Conservation (phyloP, 1,284 basidiomycete species). For the Inonotus hispidus region DNA sequence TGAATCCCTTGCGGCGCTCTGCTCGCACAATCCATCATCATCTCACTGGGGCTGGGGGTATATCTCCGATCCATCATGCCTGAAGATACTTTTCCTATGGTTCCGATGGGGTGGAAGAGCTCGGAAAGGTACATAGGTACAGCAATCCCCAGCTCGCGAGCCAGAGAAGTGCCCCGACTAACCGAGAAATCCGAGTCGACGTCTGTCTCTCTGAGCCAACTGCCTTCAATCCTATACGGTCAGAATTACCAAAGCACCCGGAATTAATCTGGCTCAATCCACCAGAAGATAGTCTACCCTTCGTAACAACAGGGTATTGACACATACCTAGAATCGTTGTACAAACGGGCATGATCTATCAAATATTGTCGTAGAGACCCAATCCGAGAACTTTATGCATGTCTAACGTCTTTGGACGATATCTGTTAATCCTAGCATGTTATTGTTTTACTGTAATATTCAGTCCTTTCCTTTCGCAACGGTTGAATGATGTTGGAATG, state of each 20-base stretch:
- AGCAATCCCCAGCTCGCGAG: too few relatives aligned
- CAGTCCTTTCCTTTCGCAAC: too few relatives aligned
- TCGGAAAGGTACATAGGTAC: too few relatives aligned
- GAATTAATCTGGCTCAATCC: background rate
- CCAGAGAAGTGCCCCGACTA: background rate
- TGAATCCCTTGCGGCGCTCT: background rate
- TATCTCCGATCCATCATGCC: background rate
- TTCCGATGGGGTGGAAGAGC: background rate
- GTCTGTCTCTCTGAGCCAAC: background rate
- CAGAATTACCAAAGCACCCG: background rate
- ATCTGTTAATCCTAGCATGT: too few relatives aligned
- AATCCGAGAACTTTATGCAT: too few relatives aligned
- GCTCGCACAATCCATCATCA: background rate
- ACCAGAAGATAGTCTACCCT: too few relatives aligned
- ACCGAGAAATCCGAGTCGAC: background rate
- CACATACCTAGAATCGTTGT: constrained; percentile 29
- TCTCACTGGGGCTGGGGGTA: background rate
- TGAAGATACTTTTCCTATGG: background rate
- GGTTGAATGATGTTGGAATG: too few relatives aligned
- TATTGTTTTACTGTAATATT: too few relatives aligned
- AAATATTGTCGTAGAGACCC: background rate
- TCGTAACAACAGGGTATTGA: constrained; percentile 27
- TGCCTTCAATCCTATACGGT: background rate
- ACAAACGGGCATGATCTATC: constrained; percentile 32
- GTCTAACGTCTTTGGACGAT: too few relatives aligned